Base-by-base conservation (phyloP, 176 grass and related monocot species). In the Alopecurus myosuroides region DNA sequence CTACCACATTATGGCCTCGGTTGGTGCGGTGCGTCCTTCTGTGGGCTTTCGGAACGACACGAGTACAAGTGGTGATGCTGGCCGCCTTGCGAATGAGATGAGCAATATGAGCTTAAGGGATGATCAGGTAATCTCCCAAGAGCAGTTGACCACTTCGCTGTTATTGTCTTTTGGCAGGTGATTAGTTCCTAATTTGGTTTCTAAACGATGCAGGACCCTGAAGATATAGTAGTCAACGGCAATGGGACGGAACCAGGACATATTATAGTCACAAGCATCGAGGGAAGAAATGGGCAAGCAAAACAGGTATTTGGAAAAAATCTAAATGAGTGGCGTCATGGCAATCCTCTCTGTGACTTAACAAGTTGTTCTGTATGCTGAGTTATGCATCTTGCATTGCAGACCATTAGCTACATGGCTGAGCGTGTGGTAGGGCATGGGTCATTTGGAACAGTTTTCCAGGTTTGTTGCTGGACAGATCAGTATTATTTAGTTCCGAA, bases 221-320 rank as follows among this genome's bases (percentile, higher is more conserved):
- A 95, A 53, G 95, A 94, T 79, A 93, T 92, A 37, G 89, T 98
- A 40, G 82, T 98, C 74, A 82, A 90, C 84, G 95, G 95, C 31
- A 95, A 93, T 82, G 95, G 93, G 18, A 88, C 91, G 6, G 95
- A 98, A 77, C 88, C 92, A 41, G 92, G 95, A 56, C 92, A 98
- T 86, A 89, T 98, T 71, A 98, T 98, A 72, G 95, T 95, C 22
- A 98, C 95, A 34, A 95, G 79, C 69, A 95, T 98, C 39, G 87
- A 90, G 75, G 95, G 92, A 44, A 88, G 86, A 92, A 93, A 93
- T 72, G 92, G 92, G 28, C 95, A 98, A 76, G 79, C 87, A 56
- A 98, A 93, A 61, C 92, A 95, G 90, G 95, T 98, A 93, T 36
- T 44, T 18, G 22, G 4, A 36, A 14, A 46, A 31, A 42, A 55